Conservation (phyloP, 1,284 basidiomycete species). For the Cutaneotrichosporon cyanovorans region DNA sequence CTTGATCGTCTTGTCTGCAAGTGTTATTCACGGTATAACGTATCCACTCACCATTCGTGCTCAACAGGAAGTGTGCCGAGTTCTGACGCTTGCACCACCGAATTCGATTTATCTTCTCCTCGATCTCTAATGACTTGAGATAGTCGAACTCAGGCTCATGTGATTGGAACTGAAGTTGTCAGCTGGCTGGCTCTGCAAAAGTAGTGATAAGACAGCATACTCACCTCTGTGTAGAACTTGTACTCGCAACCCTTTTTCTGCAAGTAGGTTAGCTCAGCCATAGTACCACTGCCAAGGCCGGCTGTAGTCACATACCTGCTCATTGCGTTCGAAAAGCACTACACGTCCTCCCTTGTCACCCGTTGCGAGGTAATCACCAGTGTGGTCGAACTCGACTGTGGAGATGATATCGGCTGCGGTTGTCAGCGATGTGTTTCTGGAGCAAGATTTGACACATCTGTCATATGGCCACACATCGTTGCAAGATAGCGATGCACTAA, state of each 20-base stretch:
- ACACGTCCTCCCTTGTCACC: constrained; percentile 99
- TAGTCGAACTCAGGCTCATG: constrained; percentile 99
- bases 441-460: background rate
- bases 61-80: constrained; percentile 90
- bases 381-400: constrained; percentile 98
- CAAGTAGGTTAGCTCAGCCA: no score
- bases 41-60: constrained; percentile 87
- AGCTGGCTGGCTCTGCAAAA: background rate
- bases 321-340: constrained; percentile 96
- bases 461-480: background rate
- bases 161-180: constrained; percentile 63
- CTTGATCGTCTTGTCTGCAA: constrained; percentile 97
- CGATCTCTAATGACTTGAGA: constrained; percentile 98
- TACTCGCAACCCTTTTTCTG: constrained; percentile 99
- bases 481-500: constrained; percentile 44
- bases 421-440: background rate
- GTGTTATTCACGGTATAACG: no score
- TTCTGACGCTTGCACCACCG: constrained; percentile 99
- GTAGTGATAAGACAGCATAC: constrained; percentile 9
- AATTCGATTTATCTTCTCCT: constrained; percentile 99
- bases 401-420: constrained; percentile 91
- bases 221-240: constrained; percentile 94
- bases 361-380: constrained; percentile 97
- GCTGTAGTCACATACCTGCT: constrained; percentile 62
- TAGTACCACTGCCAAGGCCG: no score